Percentiles rank a stretch among this genome's conserved stretches.
phyloP scores from a whole-genome alignment of 208 protist species.

The Jaenimonas drosophilae region DNA sequence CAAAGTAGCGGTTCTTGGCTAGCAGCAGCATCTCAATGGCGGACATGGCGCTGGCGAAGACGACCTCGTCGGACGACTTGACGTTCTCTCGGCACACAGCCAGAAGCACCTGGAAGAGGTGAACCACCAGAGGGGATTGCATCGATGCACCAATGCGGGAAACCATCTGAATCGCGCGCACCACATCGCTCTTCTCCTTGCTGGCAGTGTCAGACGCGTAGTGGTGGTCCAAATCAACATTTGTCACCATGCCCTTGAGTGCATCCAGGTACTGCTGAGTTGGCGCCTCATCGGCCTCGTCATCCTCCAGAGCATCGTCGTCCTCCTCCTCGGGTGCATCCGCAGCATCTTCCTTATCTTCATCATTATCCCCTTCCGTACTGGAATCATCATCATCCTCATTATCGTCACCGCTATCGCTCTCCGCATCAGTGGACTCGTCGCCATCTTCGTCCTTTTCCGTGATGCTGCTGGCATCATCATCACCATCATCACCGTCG shows the following conservation, averaged over 20 bases:
- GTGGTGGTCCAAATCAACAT: constrained; percentile 69
- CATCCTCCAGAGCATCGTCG: constrained; percentile 8
- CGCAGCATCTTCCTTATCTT: constrained; percentile 13
- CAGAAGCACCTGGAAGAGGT: constrained; percentile 82
- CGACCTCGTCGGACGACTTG: constrained; percentile 64
- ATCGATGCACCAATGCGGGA: constrained; percentile 55
- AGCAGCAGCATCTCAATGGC: constrained; percentile 67
- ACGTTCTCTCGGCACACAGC: constrained; percentile 74
- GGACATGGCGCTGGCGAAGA: constrained; percentile 55
- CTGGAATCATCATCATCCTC: constrained; percentile 7
- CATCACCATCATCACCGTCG: constrained; percentile 8
- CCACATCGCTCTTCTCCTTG: constrained; percentile 73
- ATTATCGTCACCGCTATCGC: constrained; percentile 8
- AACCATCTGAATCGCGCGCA: constrained; percentile 58
- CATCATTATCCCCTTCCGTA: constrained; percentile 9
- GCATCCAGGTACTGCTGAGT: constrained; percentile 82
- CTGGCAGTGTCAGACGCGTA: constrained; percentile 67
- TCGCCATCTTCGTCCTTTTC: constrained; percentile 7
- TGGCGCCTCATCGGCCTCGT: constrained; percentile 65
- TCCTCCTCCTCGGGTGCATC: background rate
- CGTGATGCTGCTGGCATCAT: background rate
- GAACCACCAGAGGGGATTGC: constrained; percentile 53
- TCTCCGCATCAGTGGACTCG: constrained; percentile 1
- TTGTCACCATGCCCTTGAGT: constrained; percentile 74
- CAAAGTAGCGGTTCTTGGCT: constrained; percentile 80